These are phyloP conservation scores for Chaetomidium leptoderma DNA, from an alignment of 495 filamentous ascomycete species.

Conservation along the genomic window DNA sequence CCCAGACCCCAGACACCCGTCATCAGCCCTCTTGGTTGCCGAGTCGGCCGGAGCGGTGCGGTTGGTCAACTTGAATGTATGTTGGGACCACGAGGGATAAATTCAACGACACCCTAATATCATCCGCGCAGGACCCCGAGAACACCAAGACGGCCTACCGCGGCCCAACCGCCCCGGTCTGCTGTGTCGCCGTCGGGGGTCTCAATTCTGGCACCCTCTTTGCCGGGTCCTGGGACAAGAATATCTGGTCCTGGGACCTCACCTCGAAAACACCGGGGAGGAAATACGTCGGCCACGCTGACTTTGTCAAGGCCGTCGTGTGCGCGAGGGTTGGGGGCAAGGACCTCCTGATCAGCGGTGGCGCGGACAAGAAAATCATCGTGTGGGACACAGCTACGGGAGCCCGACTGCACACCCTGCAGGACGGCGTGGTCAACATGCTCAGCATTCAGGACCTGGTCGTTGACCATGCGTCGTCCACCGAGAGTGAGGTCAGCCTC, in stretches of 20 bases:
- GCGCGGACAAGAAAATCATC: constrained; percentile 79
- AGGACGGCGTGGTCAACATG: constrained; percentile 60
- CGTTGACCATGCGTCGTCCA: constrained; percentile 59
- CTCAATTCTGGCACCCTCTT: constrained; percentile 56
- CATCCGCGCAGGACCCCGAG: constrained; percentile 27
- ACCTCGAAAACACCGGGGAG: constrained; percentile 46
- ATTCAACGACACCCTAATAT: not conserved
- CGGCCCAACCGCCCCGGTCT: constrained; percentile 75
- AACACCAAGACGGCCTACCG: constrained; percentile 51
- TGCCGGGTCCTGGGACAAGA: constrained; percentile 91
- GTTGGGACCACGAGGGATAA: constrained; percentile 30
- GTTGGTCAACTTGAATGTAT: constrained; percentile 69
- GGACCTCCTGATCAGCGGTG: constrained; percentile 74
- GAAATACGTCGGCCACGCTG: constrained; percentile 72
- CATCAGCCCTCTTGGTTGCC: constrained; percentile 65
- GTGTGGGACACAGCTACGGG: constrained; percentile 72
- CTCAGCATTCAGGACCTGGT: constrained; percentile 71
- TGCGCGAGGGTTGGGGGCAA: constrained; percentile 51
- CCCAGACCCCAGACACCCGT: constrained; percentile 58
- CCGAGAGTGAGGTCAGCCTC: constrained; percentile 49
- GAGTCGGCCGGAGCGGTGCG: constrained; percentile 77
- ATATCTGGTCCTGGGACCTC: constrained; percentile 76
- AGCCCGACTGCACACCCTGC: constrained; percentile 63
- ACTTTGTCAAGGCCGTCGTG: constrained; percentile 82
- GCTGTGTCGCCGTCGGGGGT: constrained; percentile 67